Base-by-base conservation (phyloP, 805 yeast species). In the Ogataea minuta region DNA sequence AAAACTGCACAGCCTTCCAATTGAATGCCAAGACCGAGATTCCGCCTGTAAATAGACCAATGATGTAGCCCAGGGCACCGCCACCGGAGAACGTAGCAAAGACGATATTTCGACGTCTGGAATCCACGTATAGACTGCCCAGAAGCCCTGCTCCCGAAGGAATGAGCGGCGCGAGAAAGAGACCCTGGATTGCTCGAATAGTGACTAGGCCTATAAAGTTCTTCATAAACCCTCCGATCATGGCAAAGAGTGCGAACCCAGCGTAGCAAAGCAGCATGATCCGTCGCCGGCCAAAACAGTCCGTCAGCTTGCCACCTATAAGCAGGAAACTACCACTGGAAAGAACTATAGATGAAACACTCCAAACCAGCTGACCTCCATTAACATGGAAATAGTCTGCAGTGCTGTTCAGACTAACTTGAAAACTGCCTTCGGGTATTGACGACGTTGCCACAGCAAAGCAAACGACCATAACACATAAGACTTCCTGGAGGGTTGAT, bases 61-160 rank as follows among this genome's bases (percentile, higher is more conserved):
- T 34, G 13, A 67, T 59, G 30, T 57, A 53, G 4, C 74, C 75
- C 1, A 70, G 15, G 2, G 75, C 74, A 4, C 70, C 72, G 2
- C 74, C 74, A 6, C 67, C 66, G 4, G 66, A 48, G 35, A 64
- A 63, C 8, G 59, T 45, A 2, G 70, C 63, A 53, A 64, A 56
- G 14, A 52, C 68, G 23, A 54, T 41, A 45, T 67, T 67, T 36
- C 66, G 63, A 24, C 72, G 45, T 28, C 43, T 43, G 2, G 55
- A 47, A 10, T 64, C 60, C 8, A 24, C 36, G 41, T 69, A 70
- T 2, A 47, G 33, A 6, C 67, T 38, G 2, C 72, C 69, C 1
- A 70, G 36, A 3, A 68, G 48, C 4, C 74, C 74, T n/a, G 66
- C 70, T 12, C 66, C 63, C 2, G 73, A 60, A 1, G 75, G 72